Conservation (phyloP, 2,329 filamentous ascomycete genomes). For the Colletotrichum karsti region DNA sequence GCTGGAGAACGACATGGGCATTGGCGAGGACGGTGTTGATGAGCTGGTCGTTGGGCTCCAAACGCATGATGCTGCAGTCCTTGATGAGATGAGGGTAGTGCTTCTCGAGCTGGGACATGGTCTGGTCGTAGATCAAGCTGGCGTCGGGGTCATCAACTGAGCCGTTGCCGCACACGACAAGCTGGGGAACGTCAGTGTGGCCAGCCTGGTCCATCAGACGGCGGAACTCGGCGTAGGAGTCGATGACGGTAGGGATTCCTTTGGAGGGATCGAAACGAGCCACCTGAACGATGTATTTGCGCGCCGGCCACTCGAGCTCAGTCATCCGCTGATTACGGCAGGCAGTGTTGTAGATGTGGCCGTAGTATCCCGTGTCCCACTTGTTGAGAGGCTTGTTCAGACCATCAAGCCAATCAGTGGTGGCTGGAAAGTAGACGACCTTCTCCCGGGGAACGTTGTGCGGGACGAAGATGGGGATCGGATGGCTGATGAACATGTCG, state of each 20-base stretch:
- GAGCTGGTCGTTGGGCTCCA: constrained; percentile 81
- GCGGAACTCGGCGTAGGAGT: constrained; percentile 78
- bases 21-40: constrained; percentile 80
- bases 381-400: constrained; percentile 78
- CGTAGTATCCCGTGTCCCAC: constrained; percentile 78
- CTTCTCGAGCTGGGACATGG: constrained; percentile 71
- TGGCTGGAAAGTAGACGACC: constrained; percentile 80
- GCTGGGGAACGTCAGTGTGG: constrained; percentile 68
- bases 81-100: constrained; percentile 68
- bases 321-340: constrained; percentile 69
- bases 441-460: constrained; percentile 70
- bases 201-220: constrained; percentile 63
- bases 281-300: constrained; percentile 81
- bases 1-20: constrained; percentile 77
- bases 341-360: constrained; percentile 74
- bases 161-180: constrained; percentile 81
- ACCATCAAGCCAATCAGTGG: constrained; percentile 86
- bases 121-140: constrained; percentile 75
- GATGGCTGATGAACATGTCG: constrained; percentile 85
- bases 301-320: constrained; percentile 64
- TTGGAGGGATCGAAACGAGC: constrained; percentile 87
- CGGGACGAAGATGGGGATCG: constrained; percentile 80
- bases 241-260: constrained; percentile 80
- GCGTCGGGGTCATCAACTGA: constrained; percentile 85
- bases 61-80: constrained; percentile 78